Percentiles rank a stretch among this genome's conserved stretches.
Conservation (phyloP, 768 basidiomycete genomes). For the Kwoniella mangroviensis region DNA sequence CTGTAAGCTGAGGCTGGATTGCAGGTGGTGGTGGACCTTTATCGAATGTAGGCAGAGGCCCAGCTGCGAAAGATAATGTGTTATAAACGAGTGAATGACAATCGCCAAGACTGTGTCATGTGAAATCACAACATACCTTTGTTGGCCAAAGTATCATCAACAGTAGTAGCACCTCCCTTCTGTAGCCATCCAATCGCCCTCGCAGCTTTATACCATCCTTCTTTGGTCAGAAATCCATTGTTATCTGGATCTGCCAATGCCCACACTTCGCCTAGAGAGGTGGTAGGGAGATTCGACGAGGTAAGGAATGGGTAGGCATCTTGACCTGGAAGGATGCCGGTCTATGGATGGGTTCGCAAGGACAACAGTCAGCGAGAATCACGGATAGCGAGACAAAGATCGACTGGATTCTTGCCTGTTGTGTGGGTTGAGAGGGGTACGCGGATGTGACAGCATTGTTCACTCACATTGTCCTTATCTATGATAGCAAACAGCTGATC, state of each 20-base stretch:
- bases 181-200: constrained; percentile 92
- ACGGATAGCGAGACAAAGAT: no score
- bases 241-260: constrained; percentile 88
- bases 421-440: no score
- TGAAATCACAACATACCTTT: constrained; percentile 66
- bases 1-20: constrained; percentile 55
- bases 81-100: constrained; percentile 7
- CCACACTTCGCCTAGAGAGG: constrained; percentile 91
- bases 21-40: constrained; percentile 65
- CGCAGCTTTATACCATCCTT: constrained; percentile 84
- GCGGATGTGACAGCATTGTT: no score
- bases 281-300: constrained; percentile 77
- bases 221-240: constrained; percentile 86
- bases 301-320: constrained; percentile 84
- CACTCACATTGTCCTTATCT: constrained; percentile 54
- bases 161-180: constrained; percentile 70
- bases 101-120: background rate
- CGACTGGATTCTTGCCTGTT: no score
- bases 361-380: no score
- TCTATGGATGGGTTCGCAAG: constrained; percentile 20
- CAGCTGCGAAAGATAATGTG: constrained; percentile 64
- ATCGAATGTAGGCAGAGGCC: constrained; percentile 79
- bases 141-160: constrained; percentile 64
- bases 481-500: constrained; percentile 52
- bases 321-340: constrained; percentile 68